Base-by-base conservation (phyloP, 2,329 filamentous ascomycete species). In the Gaeumannomyces sp. region DNA sequence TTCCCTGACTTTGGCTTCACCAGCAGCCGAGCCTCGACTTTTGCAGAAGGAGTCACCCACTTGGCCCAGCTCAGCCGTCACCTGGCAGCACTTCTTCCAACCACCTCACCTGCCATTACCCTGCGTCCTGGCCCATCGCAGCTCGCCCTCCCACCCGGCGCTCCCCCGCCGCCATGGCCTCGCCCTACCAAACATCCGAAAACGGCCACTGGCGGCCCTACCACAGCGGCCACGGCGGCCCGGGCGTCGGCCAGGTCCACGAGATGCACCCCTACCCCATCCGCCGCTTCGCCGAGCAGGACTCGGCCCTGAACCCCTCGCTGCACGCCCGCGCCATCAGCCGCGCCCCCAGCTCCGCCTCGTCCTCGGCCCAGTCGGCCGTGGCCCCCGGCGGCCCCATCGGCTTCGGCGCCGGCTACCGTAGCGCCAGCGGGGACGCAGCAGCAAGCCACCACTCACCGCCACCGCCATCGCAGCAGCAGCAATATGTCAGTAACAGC, bases 231-330 rank as follows among this genome's bases (percentile, higher is more conserved):
- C 53, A 58, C 53, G 50, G 61, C 45, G 29, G 29, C 6, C 61
- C 61, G 14, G 53, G 35, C 33, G 50, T 45, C 27, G 60, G 35
- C 11, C 60, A 62, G n/a, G 60, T 62, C n/a, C 61, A 63, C 61
- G 61, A 63, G 53, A 63, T 63, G 61, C 50, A 58, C 53, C 61
- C 61, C 28, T 63, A 63, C 45, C 61, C 61, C n/a, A 35, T 33
- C 50, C 50, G 61, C 45, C 50, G 61, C 61, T 63, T 56, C 53
- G 50, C 50, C 16, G 38, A 63, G 22, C 61, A 63, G 22, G 61
- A 63, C 27, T 31, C 60, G 33, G 38, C 25, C 27, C 29, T 45
- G 35, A 16, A 13, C n/a, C 60, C 28, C 10, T 27, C 28, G 27
- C 60, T 29, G 38, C 60, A 62, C 14, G n/a, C 27, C 22, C 60